These are phyloP conservation scores for Verbascum thapsus DNA, from an alignment of 257 asterid species.

Conservation along the genomic window DNA sequence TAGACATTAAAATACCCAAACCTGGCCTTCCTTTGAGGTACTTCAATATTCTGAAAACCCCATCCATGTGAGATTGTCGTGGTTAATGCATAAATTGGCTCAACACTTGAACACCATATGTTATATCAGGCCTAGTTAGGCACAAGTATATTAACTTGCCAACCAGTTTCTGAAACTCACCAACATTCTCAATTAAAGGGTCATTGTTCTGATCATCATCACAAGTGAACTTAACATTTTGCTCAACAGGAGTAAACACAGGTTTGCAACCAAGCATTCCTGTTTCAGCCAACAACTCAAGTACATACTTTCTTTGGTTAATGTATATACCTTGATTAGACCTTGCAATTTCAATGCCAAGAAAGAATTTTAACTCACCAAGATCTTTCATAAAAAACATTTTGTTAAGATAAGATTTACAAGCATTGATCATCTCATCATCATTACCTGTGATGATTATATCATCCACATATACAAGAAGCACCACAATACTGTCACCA, in stretches of 20 bases:
- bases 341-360: too few species aligned
- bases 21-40: background rate
- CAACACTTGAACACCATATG: background rate
- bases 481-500: background rate
- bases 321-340: too few species aligned
- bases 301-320: too few species aligned
- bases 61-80: background rate
- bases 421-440: background rate
- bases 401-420: fast-evolving
- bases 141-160: background rate
- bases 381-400: background rate
- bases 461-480: background rate
- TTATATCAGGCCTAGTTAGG: background rate
- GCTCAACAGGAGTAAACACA: background rate
- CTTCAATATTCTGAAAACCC: background rate
- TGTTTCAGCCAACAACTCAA: background rate
- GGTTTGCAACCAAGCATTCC: constrained; percentile 4
- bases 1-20: background rate
- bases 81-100: background rate
- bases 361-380: too few species aligned
- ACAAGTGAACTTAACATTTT: too few species aligned
- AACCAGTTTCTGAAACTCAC: background rate
- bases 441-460: background rate
- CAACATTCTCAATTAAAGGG: background rate
- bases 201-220: background rate